phyloP scores from a whole-genome alignment of 2,329 filamentous ascomycete genomes.

The Colletotrichum zoysiae region DNA sequence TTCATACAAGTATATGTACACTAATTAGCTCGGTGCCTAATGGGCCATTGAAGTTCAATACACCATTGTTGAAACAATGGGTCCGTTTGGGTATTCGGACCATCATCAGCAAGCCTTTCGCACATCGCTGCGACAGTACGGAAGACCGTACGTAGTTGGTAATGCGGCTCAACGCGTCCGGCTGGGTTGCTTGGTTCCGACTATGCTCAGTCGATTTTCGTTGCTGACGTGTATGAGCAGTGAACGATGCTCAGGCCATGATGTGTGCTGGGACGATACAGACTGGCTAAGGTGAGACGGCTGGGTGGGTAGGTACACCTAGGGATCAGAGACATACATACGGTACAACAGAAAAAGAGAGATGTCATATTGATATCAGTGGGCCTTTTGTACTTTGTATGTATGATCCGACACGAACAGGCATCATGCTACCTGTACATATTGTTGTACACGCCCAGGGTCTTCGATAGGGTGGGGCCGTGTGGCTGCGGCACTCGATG shows the following conservation, averaged over 20 bases:
- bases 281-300: slow-evolving; percentile 20
- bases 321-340: background rate
- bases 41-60: slow-evolving; percentile 20
- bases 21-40: slow-evolving; percentile 32
- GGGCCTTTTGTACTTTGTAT: slow-evolving; percentile 5
- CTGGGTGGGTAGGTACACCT: slow-evolving; percentile 6
- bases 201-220: slow-evolving; percentile 24
- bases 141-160: background rate
- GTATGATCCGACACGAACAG: slow-evolving; percentile 36
- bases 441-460: slow-evolving; percentile 25
- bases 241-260: slow-evolving; percentile 38
- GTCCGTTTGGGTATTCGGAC: slow-evolving; percentile 27
- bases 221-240: slow-evolving; percentile 12
- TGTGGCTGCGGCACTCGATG: slow-evolving; percentile 36
- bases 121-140: background rate
- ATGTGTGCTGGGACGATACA: slow-evolving; percentile 27
- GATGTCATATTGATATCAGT: slow-evolving; percentile 41
- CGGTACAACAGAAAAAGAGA: slow-evolving; percentile 12
- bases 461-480: slow-evolving; percentile 20
- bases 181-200: slow-evolving; percentile 28
- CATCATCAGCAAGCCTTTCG: slow-evolving; percentile 18
- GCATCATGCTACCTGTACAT: slow-evolving; percentile 26
- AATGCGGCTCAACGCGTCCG: slow-evolving; percentile 14
- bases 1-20: background rate
- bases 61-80: slow-evolving; percentile 33